Base-by-base conservation (phyloP, 306 rosid species). In the Malus orientalis region DNA sequence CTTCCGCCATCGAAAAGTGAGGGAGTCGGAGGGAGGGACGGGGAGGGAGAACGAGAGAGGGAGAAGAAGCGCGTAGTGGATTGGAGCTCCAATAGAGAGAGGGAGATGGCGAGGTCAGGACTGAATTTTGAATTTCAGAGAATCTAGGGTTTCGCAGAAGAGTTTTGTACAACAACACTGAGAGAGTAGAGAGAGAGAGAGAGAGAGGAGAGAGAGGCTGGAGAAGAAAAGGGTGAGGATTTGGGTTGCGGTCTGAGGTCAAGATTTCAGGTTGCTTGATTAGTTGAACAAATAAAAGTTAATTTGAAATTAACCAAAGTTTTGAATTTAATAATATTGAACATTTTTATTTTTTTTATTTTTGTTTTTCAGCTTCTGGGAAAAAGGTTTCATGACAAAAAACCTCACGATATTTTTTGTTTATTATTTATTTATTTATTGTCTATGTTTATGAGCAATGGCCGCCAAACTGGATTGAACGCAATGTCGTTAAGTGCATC, bases 201-300 rank as follows among this genome's bases (percentile, higher is more conserved):
- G 79, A 64, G 73, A 73, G 76, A 60, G 51, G 64, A 69, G 44
- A 58, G 76, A 13, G 13, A 9, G 14, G 19, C 11, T 53, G 22
- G 25, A 73, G 55, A 51, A 25, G 70, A 45, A 74, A 76, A 71
- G 82, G 82, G 81, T 76, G 79, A 67, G 84, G 69, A 79, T 72
- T 79, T 79, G 87, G 84, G 84, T 80, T 83, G 86, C 79, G 74
- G 83, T 84, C 90, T 78, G 76, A 84, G 73, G 72, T 49, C 25
- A 7, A 8, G 60, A 72, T 57, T 71, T 74, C 79, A 62, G 74
- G 74, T 79, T 59, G 76, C 79, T 59, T 76, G 32, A 44, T 60
- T 36, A 32, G 57, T 68, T 44, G 66, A 62, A 14, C 19, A 47
- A 19, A 66, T 19, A 2, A 30, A 1, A 27, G 18, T 18, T 27